Conservation (phyloP, 2,329 filamentous ascomycete species). For the Sphaerostilbella broomeana region DNA sequence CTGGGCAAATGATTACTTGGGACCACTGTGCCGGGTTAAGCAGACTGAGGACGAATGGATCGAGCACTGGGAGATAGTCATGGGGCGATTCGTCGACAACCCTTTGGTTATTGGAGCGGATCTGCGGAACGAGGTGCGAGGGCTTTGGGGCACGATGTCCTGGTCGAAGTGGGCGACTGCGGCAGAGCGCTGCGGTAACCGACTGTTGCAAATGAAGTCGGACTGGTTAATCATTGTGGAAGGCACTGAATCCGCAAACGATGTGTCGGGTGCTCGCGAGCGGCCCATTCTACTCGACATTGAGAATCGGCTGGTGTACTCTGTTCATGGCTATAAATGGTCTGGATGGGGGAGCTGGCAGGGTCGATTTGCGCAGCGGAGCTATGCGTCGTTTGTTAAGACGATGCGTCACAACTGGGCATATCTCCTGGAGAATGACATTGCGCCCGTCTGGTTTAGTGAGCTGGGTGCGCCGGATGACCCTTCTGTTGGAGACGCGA, state of each 20-base stretch:
- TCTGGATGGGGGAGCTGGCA: conserved; percentile 59
- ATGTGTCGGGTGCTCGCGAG: conserved; percentile 48
- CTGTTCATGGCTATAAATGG: conserved; percentile 63
- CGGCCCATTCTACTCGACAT: conserved; percentile 54
- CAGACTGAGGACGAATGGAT: conserved; percentile 64
- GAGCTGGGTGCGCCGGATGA: conserved; percentile 55
- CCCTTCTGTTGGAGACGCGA: conserved; percentile 49
- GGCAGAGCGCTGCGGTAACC: conserved; percentile 56
- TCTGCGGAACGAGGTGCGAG: conserved; percentile 62
- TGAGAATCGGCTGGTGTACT: conserved; percentile 55
- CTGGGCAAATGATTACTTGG: conserved; percentile 60
- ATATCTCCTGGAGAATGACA: conserved; percentile 45
- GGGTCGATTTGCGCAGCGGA: conserved; percentile 53
- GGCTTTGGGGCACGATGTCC: conserved; percentile 61
- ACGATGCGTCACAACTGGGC: conserved; percentile 62
- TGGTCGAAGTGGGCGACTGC: conserved; percentile 63
- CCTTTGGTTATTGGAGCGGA: conserved; percentile 59
- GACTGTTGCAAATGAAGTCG: conserved; percentile 50
- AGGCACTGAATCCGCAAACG: conserved; percentile 61
- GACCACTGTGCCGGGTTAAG: conserved; percentile 50
- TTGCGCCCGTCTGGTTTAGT: conserved; percentile 59
- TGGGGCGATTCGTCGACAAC: conserved; percentile 52
- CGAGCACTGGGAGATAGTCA: conserved; percentile 58
- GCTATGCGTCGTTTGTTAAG: conserved; percentile 54
- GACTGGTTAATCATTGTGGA: conserved; percentile 64